Base-by-base conservation (phyloP, 2,329 filamentous ascomycete species). In the Trichoderma sp. region DNA sequence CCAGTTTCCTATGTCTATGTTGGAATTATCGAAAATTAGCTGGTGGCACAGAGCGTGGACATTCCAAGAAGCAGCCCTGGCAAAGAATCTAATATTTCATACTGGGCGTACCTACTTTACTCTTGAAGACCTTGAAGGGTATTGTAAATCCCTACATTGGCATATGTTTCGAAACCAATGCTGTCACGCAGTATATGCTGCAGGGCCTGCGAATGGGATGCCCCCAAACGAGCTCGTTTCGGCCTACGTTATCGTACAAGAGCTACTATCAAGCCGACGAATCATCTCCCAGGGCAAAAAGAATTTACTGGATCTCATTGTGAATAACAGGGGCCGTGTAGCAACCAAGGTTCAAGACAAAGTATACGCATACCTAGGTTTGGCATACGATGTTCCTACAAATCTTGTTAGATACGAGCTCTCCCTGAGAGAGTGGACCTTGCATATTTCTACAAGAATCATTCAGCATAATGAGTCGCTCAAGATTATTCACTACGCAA, bases 221-320 rank as follows among this genome's bases (percentile, higher is more conserved):
- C 32, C 11, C 4, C 8, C 1, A 2, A 2, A 2, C 1, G 8
- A 11, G 32, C 2, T 43, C n/a, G 1, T 0, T 43, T n/a, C 5
- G 7, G 5, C 39, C 16, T 43, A 7, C 8, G 1, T 1, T 4
- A n/a, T 34, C 11, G 13, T 34, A 13, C 32, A 4, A 14, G 11
- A 34, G 0, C 3, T 34, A 1, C 3, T 5, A 5, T 34, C 11
- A 43, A 43, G 7, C 8, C 16, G 39, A 7, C 14, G 5, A n/a
- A n/a, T 43, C 1, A 46, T 21, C 8, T 21, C n/a, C n/a, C 18
- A 21, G 43, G n/a, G n/a, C 3, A 10, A 10, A 21, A 18, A 21
- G 11, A 46, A 2, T 10, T 2, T 46, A n/a, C 39, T 46, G 5
- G 16, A 46, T 46, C 18, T 46, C 8, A 46, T 46, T 1, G 2